phyloP scores from a whole-genome alignment of 2,329 filamentous ascomycete genomes.

The Colletotrichum cuscutae region DNA sequence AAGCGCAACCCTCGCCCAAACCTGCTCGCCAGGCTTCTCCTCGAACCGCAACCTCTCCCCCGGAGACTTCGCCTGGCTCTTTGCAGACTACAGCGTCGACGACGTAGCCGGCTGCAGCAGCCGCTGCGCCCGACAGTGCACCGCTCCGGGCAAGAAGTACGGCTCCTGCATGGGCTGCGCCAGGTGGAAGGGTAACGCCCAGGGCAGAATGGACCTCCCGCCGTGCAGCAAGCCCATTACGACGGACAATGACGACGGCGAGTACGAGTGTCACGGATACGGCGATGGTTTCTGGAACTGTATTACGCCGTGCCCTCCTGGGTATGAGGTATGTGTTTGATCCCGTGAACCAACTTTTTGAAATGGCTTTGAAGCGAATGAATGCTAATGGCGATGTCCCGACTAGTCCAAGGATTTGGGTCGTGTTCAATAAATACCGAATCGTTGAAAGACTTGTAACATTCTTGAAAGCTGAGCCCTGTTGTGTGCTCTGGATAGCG shows the following conservation, averaged over 20 bases:
- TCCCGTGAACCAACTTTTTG: background rate
- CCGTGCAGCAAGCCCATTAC: slow-evolving; percentile 3
- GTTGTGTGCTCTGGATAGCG: background rate
- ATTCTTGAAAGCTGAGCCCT: background rate
- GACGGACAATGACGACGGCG: background rate
- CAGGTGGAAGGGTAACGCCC: background rate
- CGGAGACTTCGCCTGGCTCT: background rate
- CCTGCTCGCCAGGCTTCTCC: background rate
- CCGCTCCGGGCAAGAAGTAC: background rate
- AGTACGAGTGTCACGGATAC: slow-evolving; percentile 8
- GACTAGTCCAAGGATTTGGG: background rate
- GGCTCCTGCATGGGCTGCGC: slow-evolving; percentile 15
- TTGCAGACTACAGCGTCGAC: slow-evolving; percentile 1
- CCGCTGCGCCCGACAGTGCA: slow-evolving; percentile 7
- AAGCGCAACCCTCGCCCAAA: background rate
- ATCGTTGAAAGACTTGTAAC: background rate
- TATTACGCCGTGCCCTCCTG: slow-evolving; percentile 32
- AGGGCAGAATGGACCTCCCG: slow-evolving; percentile 2
- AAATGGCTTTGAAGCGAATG: background rate
- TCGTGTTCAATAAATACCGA: background rate
- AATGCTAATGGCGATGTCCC: background rate
- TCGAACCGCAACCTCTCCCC: background rate
- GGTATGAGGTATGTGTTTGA: slow-evolving; percentile 25
- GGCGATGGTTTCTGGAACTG: slow-evolving; percentile 6
- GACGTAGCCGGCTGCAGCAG: background rate